These are phyloP conservation scores for Halophytophthora batemanensis DNA, from an alignment of 352 stramenopile species.

Conservation along the genomic window DNA sequence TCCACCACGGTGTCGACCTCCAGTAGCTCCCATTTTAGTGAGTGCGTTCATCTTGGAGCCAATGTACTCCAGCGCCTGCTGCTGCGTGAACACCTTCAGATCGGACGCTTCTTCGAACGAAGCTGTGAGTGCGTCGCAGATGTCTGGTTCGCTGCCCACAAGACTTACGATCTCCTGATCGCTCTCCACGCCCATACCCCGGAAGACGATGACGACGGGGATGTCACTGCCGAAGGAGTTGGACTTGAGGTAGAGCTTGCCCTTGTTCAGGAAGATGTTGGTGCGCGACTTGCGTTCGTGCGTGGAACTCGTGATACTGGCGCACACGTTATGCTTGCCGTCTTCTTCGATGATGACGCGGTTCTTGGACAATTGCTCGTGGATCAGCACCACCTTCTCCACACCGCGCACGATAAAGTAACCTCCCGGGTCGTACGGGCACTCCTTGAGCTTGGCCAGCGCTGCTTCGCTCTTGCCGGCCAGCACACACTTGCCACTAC, in stretches of 20 bases:
- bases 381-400: slow-evolving; percentile 99
- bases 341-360: slow-evolving; percentile 99
- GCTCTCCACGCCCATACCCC: slow-evolving; percentile 97
- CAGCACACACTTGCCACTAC: slow-evolving; percentile 95
- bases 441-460: slow-evolving; percentile 97
- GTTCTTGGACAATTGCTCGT: slow-evolving; percentile 99
- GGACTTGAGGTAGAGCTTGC: slow-evolving; percentile 97
- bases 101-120: slow-evolving; percentile 95
- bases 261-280: slow-evolving; percentile 98
- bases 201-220: slow-evolving; percentile 96
- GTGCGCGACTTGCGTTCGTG: slow-evolving; percentile 97
- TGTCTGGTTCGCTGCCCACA: slow-evolving; percentile 91
- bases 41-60: slow-evolving; percentile 93
- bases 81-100: slow-evolving; percentile 95
- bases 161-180: slow-evolving; percentile 99
- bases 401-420: slow-evolving; percentile 99
- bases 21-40: slow-evolving; percentile 53
- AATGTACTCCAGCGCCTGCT: slow-evolving; percentile 96
- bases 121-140: slow-evolving; percentile 93
- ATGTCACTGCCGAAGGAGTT: slow-evolving; percentile 98
- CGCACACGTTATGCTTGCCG: slow-evolving; percentile 87
- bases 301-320: slow-evolving; percentile 97
- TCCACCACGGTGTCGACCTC: slow-evolving; percentile 34
- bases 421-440: slow-evolving; percentile 98
- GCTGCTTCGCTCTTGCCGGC: slow-evolving; percentile 92